Conservation (phyloP, 1,284 basidiomycete genomes). For the Microbotryomycetes sp. region DNA sequence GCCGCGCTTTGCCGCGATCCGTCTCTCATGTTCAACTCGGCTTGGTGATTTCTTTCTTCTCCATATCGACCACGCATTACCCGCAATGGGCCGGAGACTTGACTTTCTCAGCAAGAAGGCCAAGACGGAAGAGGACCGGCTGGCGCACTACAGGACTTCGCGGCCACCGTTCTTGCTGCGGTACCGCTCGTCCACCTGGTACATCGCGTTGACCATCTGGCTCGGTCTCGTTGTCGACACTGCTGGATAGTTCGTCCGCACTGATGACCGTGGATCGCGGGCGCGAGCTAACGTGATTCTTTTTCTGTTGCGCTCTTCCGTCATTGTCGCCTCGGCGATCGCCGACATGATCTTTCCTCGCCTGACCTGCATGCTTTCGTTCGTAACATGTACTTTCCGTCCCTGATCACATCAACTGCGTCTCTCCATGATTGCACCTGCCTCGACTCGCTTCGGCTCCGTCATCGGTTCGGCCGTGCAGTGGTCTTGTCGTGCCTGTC, state of each 20-base stretch:
- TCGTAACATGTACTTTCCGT: too few relatives aligned
- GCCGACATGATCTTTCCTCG: not conserved
- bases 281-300: not conserved
- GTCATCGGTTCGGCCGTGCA: constrained; percentile 1
- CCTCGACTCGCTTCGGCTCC: not conserved
- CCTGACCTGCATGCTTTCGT: too few relatives aligned
- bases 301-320: not conserved
- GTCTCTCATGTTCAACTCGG: too few relatives aligned
- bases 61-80: too few relatives aligned
- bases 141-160: not conserved
- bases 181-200: not conserved
- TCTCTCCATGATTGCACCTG: not conserved
- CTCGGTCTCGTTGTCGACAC: not conserved
- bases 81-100: too few relatives aligned
- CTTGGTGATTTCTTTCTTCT: too few relatives aligned
- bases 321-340: not conserved
- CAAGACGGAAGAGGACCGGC: not conserved
- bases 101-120: too few relatives aligned
- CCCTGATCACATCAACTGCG: too few relatives aligned
- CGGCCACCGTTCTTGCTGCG: not conserved
- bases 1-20: too few relatives aligned
- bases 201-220: not conserved
- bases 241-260: not conserved
- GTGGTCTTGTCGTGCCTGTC: constrained; percentile 16
- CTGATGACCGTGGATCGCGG: not conserved